phyloP scores from a whole-genome alignment of 2,329 filamentous ascomycete genomes.

The Aureobasidium uvarum region DNA sequence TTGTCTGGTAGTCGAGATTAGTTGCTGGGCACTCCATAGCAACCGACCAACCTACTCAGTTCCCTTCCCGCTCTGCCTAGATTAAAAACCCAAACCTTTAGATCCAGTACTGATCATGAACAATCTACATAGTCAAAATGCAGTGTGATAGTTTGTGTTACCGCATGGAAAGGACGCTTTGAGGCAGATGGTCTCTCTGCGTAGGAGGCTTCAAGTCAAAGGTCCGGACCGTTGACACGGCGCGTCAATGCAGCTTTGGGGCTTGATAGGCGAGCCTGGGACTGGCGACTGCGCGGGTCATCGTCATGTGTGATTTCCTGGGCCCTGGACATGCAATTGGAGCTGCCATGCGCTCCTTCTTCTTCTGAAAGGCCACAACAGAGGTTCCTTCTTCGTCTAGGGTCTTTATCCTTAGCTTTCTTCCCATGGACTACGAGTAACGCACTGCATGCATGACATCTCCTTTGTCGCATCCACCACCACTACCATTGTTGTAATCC shows the following conservation, averaged over 20 bases:
- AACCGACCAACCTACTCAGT: neutral
- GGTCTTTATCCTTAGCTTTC: constrained; percentile 9
- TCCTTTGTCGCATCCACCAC: constrained; percentile 17
- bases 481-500: constrained; percentile 18
- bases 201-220: neutral
- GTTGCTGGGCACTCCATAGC: neutral
- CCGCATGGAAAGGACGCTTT: too few relatives aligned
- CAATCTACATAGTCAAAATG: too few relatives aligned
- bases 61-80: neutral
- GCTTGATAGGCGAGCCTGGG: constrained; percentile 1
- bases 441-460: constrained; percentile 12
- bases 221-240: constrained; percentile 11
- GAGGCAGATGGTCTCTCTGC: neutral
- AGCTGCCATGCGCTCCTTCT: constrained; percentile 10
- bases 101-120: too few relatives aligned
- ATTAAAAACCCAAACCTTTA: neutral
- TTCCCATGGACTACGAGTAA: constrained; percentile 3
- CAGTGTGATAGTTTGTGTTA: too few relatives aligned
- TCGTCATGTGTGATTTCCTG: constrained; percentile 22
- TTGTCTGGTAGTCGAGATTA: neutral
- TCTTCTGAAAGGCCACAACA: neutral
- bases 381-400: too few relatives aligned
- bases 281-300: neutral
- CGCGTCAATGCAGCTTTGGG: constrained; percentile 3
- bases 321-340: constrained; percentile 3